Conservation (phyloP, 2,329 filamentous ascomycete genomes). For the Leptographium galeiforme region DNA sequence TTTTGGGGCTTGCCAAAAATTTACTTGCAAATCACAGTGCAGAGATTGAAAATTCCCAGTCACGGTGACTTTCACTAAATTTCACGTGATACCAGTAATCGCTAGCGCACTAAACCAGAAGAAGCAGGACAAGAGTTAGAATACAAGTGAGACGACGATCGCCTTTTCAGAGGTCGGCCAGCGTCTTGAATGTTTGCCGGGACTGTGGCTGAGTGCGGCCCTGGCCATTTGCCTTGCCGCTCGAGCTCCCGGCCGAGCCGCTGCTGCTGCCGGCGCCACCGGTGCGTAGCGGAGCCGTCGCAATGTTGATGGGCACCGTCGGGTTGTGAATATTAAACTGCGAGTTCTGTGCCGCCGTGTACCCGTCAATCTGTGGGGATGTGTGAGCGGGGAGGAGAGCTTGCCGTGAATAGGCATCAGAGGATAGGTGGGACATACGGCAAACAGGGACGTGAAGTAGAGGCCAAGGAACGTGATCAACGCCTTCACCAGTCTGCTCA, state of each 20-base stretch:
- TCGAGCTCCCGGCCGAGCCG: constrained; percentile 7
- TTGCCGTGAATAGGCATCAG: neutral
- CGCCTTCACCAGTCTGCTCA: constrained; percentile 32
- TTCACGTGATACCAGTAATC: neutral
- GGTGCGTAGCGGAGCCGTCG: constrained; percentile 1
- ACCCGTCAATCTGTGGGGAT: constrained; percentile 40
- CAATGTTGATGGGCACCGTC: constrained; percentile 4
- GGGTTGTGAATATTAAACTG: constrained; percentile 40
- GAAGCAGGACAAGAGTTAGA: neutral
- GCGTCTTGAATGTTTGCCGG: constrained; percentile 32
- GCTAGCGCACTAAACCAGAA: neutral
- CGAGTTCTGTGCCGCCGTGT: constrained; percentile 46
- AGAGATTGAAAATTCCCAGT: constrained; percentile 9
- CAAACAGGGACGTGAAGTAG: constrained; percentile 48
- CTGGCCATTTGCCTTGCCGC: neutral
- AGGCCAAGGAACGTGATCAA: constrained; percentile 44
- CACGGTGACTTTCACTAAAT: neutral
- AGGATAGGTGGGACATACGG: constrained; percentile 27
- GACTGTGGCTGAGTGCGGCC: constrained; percentile 13
- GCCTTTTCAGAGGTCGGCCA: constrained; percentile 35
- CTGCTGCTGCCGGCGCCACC: constrained; percentile 2
- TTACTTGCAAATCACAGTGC: constrained; percentile 8
- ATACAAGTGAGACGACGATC: neutral
- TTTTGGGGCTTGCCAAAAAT: neutral
- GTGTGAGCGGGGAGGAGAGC: neutral